Percentiles rank a stretch among this genome's conserved stretches.
These are phyloP conservation scores for Eimeria brunetti DNA, from an alignment of 169 alveolate species.

Conservation along the genomic window DNA sequence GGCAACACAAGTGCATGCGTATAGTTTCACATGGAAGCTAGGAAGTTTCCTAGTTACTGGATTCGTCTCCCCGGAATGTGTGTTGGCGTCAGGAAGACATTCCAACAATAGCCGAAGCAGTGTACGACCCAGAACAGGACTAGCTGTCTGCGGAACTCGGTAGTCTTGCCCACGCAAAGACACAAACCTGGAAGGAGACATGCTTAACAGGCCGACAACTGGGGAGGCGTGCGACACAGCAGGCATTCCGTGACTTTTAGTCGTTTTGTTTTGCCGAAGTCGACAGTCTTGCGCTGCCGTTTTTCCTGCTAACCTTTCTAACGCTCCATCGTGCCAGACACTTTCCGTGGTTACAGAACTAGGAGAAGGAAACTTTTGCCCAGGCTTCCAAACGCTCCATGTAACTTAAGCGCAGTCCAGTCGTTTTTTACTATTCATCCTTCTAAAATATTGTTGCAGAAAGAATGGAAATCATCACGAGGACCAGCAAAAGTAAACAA, in stretches of 20 bases:
- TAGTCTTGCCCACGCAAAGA: background rate
- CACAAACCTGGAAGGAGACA: background rate
- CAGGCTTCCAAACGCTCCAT: too few species aligned
- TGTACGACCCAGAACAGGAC: conserved; percentile 1
- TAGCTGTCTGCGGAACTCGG: background rate
- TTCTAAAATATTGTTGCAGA: too few species aligned
- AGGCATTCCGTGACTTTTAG: background rate
- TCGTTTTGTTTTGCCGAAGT: background rate
- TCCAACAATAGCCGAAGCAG: conserved; percentile 52
- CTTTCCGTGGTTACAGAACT: too few species aligned
- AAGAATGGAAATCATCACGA: too few species aligned
- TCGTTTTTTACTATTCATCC: too few species aligned
- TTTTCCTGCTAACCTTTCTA: too few species aligned
- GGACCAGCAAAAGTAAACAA: too few species aligned
- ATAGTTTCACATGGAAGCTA: background rate
- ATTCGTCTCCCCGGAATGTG: background rate
- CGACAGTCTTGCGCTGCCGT: too few species aligned
- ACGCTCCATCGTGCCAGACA: too few species aligned
- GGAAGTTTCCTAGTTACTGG: background rate
- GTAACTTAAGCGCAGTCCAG: too few species aligned
- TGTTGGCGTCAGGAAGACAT: conserved; percentile 13
- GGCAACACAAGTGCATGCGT: background rate
- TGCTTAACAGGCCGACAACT: background rate
- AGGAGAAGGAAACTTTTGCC: too few species aligned
- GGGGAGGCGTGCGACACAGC: background rate